Evolutionary conservation across 2,329 filamentous ascomycete species (phyloP).

Genomic region (Colletotrichum eremochloae): DNA sequence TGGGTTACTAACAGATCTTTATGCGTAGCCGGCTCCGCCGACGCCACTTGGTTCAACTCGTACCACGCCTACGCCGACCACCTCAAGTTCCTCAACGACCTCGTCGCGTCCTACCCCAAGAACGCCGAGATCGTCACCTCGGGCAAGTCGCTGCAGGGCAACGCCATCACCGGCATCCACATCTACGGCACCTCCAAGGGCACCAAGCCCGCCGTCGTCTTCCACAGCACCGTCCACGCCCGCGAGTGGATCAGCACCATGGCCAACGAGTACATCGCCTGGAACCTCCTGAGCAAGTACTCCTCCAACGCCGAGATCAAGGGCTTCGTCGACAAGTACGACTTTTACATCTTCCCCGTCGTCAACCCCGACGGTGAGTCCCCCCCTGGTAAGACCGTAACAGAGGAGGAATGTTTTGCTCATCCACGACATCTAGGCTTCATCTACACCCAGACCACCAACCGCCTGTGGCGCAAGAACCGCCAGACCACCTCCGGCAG

Average conservation of each 20-base stretch:
- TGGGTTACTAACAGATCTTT: background rate
- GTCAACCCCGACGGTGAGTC: conserved; percentile 65
- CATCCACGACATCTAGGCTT: conserved; percentile 55
- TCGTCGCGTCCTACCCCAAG: conserved; percentile 53
- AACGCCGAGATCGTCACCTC: conserved; percentile 58
- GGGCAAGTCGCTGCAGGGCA: conserved; percentile 57
- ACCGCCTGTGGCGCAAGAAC: conserved; percentile 69
- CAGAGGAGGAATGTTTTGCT: background rate
- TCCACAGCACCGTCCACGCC: conserved; percentile 65
- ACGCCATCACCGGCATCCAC: conserved; percentile 68
- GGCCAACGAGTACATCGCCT: conserved; percentile 61
- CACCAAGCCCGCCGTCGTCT: conserved; percentile 59
- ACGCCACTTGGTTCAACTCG: conserved; percentile 57
- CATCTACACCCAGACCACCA: conserved; percentile 63
- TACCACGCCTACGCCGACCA: conserved; percentile 63
- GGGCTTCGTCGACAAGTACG: conserved; percentile 66
- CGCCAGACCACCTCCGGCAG: conserved; percentile 53
- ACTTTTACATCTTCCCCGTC: conserved; percentile 70
- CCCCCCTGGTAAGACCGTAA: too few species aligned
- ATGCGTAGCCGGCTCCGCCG: conserved; percentile 36
- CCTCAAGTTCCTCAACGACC: conserved; percentile 54
- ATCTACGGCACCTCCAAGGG: conserved; percentile 58
- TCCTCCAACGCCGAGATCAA: conserved; percentile 48
- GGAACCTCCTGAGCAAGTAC: conserved; percentile 57
- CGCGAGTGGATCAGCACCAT: conserved; percentile 63